Evolutionary conservation across 192 early-diverging fungal genomes (phyloP), one percentile per base, ranked within the genome.

Genomic region (Allomyces macrogynus): DNA sequence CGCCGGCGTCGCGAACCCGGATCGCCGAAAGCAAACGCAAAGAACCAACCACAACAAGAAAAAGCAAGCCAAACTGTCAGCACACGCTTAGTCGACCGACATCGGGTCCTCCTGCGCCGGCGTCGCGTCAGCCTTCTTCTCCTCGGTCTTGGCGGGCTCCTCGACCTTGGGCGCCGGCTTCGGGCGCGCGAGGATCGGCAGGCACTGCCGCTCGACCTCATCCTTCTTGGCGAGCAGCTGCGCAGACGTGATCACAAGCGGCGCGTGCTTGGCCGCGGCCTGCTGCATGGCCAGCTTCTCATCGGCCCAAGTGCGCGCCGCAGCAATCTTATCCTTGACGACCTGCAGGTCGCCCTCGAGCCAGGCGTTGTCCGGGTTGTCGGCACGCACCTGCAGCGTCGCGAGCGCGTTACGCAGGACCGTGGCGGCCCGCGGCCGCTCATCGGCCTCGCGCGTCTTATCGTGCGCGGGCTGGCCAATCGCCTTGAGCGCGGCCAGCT

Each of bases 251-350:
- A 98, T 77, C 62, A 79, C 67, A 4, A 86, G 90, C 43, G 80
- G 76, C 20, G 86, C 82, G 77, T 83, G 78, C 84, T 92, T 93
- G 72, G 81, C 72, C 65, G 77, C 66, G 66, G 79, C 80, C 63
- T 85, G 80, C 77, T 91, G 86, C 69, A 87, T 86, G 67, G 80
- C 79, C 25, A 88, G 63, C 71, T 78, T 76, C 65, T 86, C 84
- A 73, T 93, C 88, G 71, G 95, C 77, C 95, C 95, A 98, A 64
- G 84, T 77, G 68, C 85, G 82, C 68, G 85, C 86, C 74, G 80
- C 77, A 61, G 89, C 78, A 63, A 78, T 74, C 69, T 86, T 85
- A 65, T 88, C 87, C 24, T 80, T 76, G 68, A 93, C 80, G 67
- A 84, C 82, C 68, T 92, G 82, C 69, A 92, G 77, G 69, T 98